Conservation (phyloP, 2,329 filamentous ascomycete genomes). For the Proliferodiscus dingleyae region DNA sequence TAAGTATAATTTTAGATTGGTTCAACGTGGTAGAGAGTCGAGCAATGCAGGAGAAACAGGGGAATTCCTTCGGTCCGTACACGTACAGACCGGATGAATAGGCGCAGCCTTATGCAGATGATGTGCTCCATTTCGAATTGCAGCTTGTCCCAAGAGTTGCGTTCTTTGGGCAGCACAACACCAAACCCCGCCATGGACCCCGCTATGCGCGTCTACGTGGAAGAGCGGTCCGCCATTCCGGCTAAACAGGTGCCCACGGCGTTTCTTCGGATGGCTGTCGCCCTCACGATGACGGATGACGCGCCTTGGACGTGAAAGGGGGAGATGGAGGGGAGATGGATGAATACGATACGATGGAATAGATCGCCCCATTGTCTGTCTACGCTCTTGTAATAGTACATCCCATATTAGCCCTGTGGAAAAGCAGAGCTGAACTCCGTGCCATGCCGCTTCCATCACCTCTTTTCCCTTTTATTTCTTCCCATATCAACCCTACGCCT, state of each 20-base stretch:
- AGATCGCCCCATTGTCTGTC: too few species aligned
- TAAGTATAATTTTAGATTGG: conserved; percentile 6
- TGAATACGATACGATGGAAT: background rate
- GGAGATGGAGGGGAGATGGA: background rate
- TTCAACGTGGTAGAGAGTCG: background rate
- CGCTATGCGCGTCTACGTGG: conserved; percentile 5
- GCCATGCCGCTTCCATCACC: background rate
- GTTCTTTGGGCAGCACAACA: too few species aligned
- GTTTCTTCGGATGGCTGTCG: conserved; percentile 1
- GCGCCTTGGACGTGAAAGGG: conserved; percentile 1
- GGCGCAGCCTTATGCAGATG: conserved; percentile 12
- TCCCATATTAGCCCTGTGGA: background rate
- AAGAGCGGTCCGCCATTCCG: conserved; percentile 15
- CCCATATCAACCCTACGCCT: background rate
- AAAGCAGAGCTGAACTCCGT: background rate
- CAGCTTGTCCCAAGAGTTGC: too few species aligned
- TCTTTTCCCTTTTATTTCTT: background rate
- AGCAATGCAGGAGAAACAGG: conserved; percentile 3
- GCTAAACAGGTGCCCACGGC: conserved; percentile 9
- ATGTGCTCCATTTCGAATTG: too few species aligned
- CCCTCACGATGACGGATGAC: conserved; percentile 4
- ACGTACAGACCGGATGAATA: conserved; percentile 20
- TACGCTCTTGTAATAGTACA: too few species aligned
- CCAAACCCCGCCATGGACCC: too few species aligned
- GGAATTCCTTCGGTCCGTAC: conserved; percentile 21